Evolutionary conservation across 345 rosid genomes (phyloP).

Genomic region (Pelargonium nanum): DNA sequence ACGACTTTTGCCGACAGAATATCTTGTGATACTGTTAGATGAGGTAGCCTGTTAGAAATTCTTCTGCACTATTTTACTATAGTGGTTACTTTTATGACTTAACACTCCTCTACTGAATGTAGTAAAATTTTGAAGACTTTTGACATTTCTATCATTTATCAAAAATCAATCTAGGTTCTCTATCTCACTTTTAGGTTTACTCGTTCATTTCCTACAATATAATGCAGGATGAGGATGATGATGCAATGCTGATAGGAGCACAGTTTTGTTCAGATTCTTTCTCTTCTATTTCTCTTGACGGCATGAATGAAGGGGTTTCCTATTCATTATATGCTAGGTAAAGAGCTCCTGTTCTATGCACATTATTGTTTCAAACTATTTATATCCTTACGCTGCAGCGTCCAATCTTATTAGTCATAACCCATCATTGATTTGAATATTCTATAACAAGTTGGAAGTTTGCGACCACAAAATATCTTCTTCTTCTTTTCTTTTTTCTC

Average conservation of each 20-base stretch:
- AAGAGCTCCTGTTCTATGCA: neutral
- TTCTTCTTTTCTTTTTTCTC: too few species aligned
- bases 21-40: constrained; percentile 77
- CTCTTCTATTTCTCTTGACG: constrained; percentile 62
- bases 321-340: constrained; percentile 86
- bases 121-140: too few species aligned
- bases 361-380: too few species aligned
- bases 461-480: neutral
- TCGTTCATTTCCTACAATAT: constrained; percentile 8
- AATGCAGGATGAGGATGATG: constrained; percentile 76
- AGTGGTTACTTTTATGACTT: neutral
- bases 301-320: constrained; percentile 41
- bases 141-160: neutral
- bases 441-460: neutral
- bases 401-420: neutral
- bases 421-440: neutral
- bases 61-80: neutral
- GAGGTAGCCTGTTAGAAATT: constrained; percentile 39
- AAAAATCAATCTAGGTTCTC: too few species aligned
- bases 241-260: constrained; percentile 69
- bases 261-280: constrained; percentile 81
- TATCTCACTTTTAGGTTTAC: neutral
- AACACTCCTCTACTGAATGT: neutral
- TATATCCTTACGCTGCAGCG: neutral
- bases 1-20: constrained; percentile 89